A percentile compares a stretch with the other conserved stretches of the same genome.
These are phyloP conservation scores for Pichia sp. DNA, from an alignment of 1,139 yeast species.

Conservation along the genomic window DNA sequence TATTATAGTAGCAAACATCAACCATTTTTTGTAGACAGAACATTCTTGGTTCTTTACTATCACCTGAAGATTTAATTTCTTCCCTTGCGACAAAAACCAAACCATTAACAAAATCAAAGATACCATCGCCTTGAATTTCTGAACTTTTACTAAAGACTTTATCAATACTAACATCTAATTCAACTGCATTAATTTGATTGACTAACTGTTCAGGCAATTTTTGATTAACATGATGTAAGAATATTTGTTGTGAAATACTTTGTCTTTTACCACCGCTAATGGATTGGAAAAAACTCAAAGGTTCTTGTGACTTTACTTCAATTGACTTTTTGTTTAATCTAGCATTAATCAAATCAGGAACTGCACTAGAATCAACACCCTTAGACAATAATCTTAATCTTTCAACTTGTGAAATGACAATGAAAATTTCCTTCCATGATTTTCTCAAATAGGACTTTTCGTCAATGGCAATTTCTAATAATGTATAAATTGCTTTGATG, in stretches of 20 bases:
- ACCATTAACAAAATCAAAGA: conserved; percentile 80
- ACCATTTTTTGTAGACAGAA: conserved; percentile 92
- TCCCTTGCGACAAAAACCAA: conserved; percentile 81
- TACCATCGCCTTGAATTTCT: conserved; percentile 72
- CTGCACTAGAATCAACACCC: conserved; percentile 76
- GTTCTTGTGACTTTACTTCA: conserved; percentile 30
- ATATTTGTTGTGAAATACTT: conserved; percentile 42
- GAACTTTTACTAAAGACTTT: conserved; percentile 81
- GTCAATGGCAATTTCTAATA: conserved; percentile 69
- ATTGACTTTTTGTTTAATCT: conserved; percentile 58
- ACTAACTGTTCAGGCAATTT: conserved; percentile 49
- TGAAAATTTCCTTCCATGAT: conserved; percentile 81
- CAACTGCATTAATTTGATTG: conserved; percentile 61
- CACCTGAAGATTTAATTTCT: conserved; percentile 86
- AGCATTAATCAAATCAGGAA: conserved; percentile 82
- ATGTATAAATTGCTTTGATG: conserved; percentile 67
- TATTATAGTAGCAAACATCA: conserved; percentile 94
- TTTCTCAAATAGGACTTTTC: conserved; percentile 68
- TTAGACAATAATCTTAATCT: conserved; percentile 81
- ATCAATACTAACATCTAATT: conserved; percentile 79
- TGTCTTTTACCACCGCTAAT: conserved; percentile 33
- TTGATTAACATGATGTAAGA: conserved; percentile 44
- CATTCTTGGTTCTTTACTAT: conserved; percentile 76
- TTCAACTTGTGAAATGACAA: conserved; percentile 84
- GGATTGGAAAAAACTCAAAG: conserved; percentile 12